Base-by-base conservation (phyloP, 345 rosid genomes). In the Aquilaria sinensis region DNA sequence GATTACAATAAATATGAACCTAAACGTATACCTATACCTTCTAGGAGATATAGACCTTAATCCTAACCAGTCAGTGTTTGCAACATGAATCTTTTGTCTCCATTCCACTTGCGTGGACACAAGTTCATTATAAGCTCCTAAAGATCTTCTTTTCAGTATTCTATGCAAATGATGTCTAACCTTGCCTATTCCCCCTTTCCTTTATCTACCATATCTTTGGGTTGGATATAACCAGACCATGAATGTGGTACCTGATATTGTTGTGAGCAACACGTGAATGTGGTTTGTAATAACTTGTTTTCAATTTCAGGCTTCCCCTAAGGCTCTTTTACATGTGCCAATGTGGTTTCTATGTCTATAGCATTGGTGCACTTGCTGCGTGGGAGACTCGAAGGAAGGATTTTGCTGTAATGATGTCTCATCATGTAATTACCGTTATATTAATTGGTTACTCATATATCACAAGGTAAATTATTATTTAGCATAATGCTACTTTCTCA, bases 361-460 rank as follows among this genome's bases (percentile, higher is more conserved):
- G 85, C 77, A 83, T 89, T 67, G 91, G 85, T 68, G 97, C 99
- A 5, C 88, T 95, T 58, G 84, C 88, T 66, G 69, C 71, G 9
- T 88, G 99, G 99, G 99, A 94, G 75, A 94, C 96, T 31, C 86
- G 94, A 76, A 80, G 99, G 70, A 94, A 95, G 67, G 99, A 95
- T 78, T 90, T 91, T 73, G 60, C 90, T 67, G 97, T 95, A 47
- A 95, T 91, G 99, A 95, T 91, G 96, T 85, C 97, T 65, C 99
- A 95, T 79, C 99, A 95, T 89, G 81, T 94, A 49, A 81, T 91
- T 65, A 87, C 99, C 10, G 90, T 84, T 72, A 12, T 83, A 61
- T 81, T 94, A 66, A 83, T 94, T 57, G 81, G 88, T 15, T 88
- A 75, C 82, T 94, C 99, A 8, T 94, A 85, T 75, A 29, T 83